A percentile compares a stretch with the other conserved stretches of the same genome.
phyloP scores from a whole-genome alignment of 2,329 filamentous ascomycete genomes.

The Monilinia laxa region DNA sequence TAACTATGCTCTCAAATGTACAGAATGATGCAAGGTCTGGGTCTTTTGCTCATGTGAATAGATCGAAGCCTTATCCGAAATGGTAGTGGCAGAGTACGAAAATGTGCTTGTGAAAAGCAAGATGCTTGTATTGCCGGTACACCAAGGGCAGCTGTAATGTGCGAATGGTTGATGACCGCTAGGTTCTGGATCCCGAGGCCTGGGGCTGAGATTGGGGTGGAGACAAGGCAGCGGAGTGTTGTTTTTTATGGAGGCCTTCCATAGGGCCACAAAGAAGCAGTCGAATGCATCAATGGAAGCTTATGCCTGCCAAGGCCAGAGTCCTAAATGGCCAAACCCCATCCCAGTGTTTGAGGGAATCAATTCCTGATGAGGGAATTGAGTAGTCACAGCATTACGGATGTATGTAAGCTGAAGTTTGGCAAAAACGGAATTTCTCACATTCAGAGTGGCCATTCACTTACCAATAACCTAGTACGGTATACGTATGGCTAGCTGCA shows the following conservation, averaged over 20 bases:
- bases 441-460: constrained; percentile 4
- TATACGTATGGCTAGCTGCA: constrained; percentile 9
- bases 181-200: constrained; percentile 30
- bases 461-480: background rate
- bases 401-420: constrained; percentile 6
- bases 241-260: constrained; percentile 9
- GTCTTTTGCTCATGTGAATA: constrained; percentile 2
- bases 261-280: constrained; percentile 23
- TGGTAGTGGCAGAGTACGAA: constrained; percentile 35
- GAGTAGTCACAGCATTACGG: constrained; percentile 12
- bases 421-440: background rate
- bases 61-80: constrained; percentile 31
- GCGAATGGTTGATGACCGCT: constrained; percentile 29
- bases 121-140: constrained; percentile 25
- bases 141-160: constrained; percentile 21
- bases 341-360: background rate
- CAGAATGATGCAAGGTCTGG: background rate
- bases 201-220: constrained; percentile 29
- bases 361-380: constrained; percentile 8
- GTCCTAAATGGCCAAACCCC: constrained; percentile 9
- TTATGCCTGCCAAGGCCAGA: constrained; percentile 20
- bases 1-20: background rate
- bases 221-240: constrained; percentile 20
- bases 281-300: constrained; percentile 20
- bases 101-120: constrained; percentile 28